Evolutionary conservation across 371 early-diverging fungal genomes (phyloP).

Genomic region (Mortierella sp.): DNA sequence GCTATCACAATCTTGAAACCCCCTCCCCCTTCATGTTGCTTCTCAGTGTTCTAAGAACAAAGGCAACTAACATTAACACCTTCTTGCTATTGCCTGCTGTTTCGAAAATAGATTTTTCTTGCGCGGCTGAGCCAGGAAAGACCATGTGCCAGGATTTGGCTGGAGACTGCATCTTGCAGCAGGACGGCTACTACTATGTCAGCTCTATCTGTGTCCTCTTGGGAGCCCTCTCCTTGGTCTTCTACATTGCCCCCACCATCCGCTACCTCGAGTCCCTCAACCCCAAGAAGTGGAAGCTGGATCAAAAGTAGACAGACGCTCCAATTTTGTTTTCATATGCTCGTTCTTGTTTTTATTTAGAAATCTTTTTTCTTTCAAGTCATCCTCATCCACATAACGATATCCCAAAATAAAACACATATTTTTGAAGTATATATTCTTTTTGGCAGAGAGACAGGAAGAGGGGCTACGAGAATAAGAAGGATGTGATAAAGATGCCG

Average conservation of each 20-base stretch:
- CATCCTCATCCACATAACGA: no score
- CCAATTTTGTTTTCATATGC: neutral
- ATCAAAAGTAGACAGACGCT: constrained; percentile 13
- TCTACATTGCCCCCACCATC: constrained; percentile 79
- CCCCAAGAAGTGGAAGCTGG: constrained; percentile 41
- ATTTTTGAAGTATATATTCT: no score
- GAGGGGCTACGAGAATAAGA: no score
- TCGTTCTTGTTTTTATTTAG: neutral
- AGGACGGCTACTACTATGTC: constrained; percentile 92
- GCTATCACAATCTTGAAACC: no score
- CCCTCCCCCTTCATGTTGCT: no score
- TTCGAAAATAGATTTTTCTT: constrained; percentile 64
- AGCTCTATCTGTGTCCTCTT: constrained; percentile 76
- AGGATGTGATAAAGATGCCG: neutral
- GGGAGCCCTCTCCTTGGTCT: constrained; percentile 69
- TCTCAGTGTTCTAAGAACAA: no score
- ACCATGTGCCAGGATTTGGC: constrained; percentile 69
- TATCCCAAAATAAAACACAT: no score
- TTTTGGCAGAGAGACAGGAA: no score
- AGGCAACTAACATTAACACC: no score
- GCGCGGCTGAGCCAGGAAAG: constrained; percentile 74
- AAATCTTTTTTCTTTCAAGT: no score
- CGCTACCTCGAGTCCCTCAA: constrained; percentile 69
- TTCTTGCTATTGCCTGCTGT: no score
- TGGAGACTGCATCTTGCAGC: constrained; percentile 75